phyloP scores from a whole-genome alignment of 208 protist genomes.

The Crithidia fasciculata region DNA sequence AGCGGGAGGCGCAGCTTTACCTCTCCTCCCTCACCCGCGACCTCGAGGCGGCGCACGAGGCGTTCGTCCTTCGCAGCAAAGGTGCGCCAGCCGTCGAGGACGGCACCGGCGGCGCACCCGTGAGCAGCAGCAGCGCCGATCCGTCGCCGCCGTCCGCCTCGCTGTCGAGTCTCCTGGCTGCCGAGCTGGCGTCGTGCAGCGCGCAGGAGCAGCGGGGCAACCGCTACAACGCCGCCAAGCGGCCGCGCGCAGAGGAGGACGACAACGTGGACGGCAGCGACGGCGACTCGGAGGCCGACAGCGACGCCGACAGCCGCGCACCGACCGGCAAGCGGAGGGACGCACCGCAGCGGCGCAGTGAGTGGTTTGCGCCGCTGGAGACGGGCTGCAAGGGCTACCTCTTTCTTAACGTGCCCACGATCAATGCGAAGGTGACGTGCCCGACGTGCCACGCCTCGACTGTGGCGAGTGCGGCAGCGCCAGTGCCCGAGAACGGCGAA shows the following conservation, averaged over 20 bases:
- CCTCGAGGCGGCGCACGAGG: conserved; percentile 38
- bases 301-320: conserved; percentile 15
- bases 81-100: background rate
- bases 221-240: conserved; percentile 31
- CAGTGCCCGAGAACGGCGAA: background rate
- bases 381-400: conserved; percentile 75
- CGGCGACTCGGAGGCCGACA: conserved; percentile 4
- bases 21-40: conserved; percentile 62
- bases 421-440: conserved; percentile 35
- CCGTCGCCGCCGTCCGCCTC: conserved; percentile 18
- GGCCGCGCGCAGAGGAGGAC: conserved; percentile 11
- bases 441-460: conserved; percentile 33
- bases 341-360: conserved; percentile 24
- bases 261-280: background rate
- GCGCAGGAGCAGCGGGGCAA: conserved; percentile 19
- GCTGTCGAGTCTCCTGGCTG: conserved; percentile 36
- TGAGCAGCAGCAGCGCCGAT: conserved; percentile 13
- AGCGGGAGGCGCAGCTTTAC: conserved; percentile 78
- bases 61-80: background rate
- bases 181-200: conserved; percentile 34
- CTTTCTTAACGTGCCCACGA: conserved; percentile 57
- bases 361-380: conserved; percentile 64
- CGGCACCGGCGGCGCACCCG: background rate
- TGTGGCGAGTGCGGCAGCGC: background rate
- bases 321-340: conserved; percentile 1